Conservation (phyloP, 345 rosid genomes). For the Dipteronia dyeriana region DNA sequence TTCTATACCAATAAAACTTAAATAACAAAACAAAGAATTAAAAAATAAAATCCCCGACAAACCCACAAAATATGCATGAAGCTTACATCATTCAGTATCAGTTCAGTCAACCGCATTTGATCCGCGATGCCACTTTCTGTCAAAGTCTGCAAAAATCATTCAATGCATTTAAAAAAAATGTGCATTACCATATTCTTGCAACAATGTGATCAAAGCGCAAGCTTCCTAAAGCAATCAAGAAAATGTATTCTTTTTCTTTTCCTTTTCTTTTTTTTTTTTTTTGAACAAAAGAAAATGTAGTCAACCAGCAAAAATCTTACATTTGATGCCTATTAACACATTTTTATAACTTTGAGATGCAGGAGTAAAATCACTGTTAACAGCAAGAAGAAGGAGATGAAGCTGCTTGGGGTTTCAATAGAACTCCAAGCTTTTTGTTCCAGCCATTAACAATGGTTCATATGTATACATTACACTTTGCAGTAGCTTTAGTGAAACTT, state of each 20-base stretch:
- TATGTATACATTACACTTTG: neutral
- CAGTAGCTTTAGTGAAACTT: neutral
- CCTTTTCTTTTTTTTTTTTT: too few relatives aligned
- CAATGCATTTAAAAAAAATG: neutral
- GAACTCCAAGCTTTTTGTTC: neutral
- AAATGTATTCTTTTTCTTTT: neutral
- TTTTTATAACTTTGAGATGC: neutral
- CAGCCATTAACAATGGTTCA: neutral
- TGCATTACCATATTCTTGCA: neutral
- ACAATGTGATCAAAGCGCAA: neutral
- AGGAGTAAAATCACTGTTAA: neutral
- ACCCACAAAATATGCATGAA: slow-evolving; percentile 17
- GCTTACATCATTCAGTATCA: slow-evolving; percentile 76
- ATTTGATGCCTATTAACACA: neutral
- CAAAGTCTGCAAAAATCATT: slow-evolving; percentile 59
- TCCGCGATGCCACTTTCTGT: slow-evolving; percentile 89
- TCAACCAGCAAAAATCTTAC: neutral
- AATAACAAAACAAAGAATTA: neutral
- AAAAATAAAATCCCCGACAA: neutral
- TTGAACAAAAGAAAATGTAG: neutral
- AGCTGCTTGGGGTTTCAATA: neutral
- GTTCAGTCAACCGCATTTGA: slow-evolving; percentile 84
- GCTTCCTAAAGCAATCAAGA: neutral
- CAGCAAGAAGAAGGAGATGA: neutral
- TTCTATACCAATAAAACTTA: neutral